Evolutionary conservation across 352 stramenopile species (phyloP).

Genomic region (Phytophthora agathidicida): DNA sequence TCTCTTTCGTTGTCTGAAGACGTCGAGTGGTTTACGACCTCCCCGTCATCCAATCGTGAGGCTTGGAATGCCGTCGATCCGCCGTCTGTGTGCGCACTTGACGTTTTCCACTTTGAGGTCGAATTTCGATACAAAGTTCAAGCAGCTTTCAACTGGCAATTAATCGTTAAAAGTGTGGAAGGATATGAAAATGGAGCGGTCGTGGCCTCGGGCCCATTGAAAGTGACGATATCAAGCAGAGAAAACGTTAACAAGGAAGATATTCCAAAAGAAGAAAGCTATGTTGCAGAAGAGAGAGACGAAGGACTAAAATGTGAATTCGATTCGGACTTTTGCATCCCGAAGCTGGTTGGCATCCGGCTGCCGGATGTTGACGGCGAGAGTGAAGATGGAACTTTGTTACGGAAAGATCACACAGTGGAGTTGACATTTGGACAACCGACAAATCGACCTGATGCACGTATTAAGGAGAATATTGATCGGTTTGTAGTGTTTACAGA

Average conservation of each 20-base stretch:
- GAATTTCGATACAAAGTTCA: conserved; percentile 20
- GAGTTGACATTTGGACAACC: conserved; percentile 57
- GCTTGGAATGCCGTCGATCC: conserved; percentile 6
- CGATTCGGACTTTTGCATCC: conserved; percentile 56
- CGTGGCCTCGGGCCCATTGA: conserved; percentile 13
- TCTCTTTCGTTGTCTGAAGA: background rate
- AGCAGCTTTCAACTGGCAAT: conserved; percentile 33
- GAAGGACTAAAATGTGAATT: conserved; percentile 51
- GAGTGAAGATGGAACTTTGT: conserved; percentile 1
- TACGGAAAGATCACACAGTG: conserved; percentile 52
- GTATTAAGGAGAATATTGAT: conserved; percentile 42
- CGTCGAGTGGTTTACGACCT: conserved; percentile 11
- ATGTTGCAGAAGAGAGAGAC: background rate
- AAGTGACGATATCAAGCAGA: background rate
- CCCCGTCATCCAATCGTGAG: background rate
- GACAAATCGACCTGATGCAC: conserved; percentile 52
- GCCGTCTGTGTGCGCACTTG: conserved; percentile 23
- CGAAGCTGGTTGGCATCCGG: conserved; percentile 56
- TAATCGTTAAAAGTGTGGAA: conserved; percentile 25
- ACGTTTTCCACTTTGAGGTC: conserved; percentile 45
- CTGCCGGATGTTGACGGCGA: conserved; percentile 44
- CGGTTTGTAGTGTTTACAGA: conserved; percentile 53
- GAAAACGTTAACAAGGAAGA: background rate
- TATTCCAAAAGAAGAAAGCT: background rate
- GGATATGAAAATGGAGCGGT: conserved; percentile 13